Percentiles rank a stretch among this genome's conserved stretches.
Conservation (phyloP, 2,329 filamentous ascomycete species). For the Thielaviopsis punctulata region DNA sequence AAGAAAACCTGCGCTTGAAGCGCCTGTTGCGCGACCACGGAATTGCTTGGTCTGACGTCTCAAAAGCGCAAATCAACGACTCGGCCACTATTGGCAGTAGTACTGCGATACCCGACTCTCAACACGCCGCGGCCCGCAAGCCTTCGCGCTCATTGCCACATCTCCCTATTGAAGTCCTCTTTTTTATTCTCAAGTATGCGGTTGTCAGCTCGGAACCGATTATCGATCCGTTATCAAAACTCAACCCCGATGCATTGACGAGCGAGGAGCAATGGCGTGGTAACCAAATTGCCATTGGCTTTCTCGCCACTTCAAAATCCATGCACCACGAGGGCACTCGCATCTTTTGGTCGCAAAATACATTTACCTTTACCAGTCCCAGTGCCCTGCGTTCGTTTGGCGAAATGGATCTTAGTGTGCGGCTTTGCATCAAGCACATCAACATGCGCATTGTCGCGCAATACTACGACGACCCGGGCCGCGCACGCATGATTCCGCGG, state of each 20-base stretch:
- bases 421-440: slow-evolving; percentile 27
- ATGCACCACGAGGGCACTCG: slow-evolving; percentile 32
- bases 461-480: slow-evolving; percentile 36
- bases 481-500: slow-evolving; percentile 13
- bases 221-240: slow-evolving; percentile 34
- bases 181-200: slow-evolving; percentile 34
- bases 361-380: slow-evolving; percentile 37
- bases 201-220: slow-evolving; percentile 32
- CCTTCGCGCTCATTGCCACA: too few relatives aligned
- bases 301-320: slow-evolving; percentile 33
- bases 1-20: slow-evolving; percentile 34
- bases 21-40: slow-evolving; percentile 33
- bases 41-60: slow-evolving; percentile 30
- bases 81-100: too few relatives aligned
- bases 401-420: slow-evolving; percentile 26
- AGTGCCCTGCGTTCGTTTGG: slow-evolving; percentile 31
- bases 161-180: slow-evolving; percentile 34
- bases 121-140: background rate
- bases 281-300: slow-evolving; percentile 34
- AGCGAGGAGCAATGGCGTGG: slow-evolving; percentile 25
- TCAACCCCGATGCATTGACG: slow-evolving; percentile 27
- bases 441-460: slow-evolving; percentile 36
- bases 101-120: slow-evolving; percentile 15
- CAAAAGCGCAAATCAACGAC: slow-evolving; percentile 20
- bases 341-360: slow-evolving; percentile 34